These are phyloP conservation scores for Yamadazyma atlantica DNA, from an alignment of 1,139 yeast species.

Conservation along the genomic window DNA sequence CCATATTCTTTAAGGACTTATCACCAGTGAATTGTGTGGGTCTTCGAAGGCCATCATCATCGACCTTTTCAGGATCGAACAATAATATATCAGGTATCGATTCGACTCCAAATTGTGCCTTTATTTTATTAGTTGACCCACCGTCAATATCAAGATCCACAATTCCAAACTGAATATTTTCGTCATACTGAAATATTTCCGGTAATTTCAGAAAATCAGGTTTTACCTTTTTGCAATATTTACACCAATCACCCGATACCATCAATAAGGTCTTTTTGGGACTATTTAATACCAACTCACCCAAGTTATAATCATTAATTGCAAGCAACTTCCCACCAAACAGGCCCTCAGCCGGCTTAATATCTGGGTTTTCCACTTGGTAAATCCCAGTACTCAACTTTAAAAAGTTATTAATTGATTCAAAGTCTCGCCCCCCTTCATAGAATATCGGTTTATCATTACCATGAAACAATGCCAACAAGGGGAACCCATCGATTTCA, in stretches of 20 bases:
- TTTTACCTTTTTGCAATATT: constrained; percentile 66
- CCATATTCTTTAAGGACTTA: constrained; percentile 42
- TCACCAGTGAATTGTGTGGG: constrained; percentile 44
- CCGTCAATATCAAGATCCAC: constrained; percentile 67
- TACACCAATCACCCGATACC: constrained; percentile 80
- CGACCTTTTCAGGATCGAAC: constrained; percentile 31
- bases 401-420: constrained; percentile 46
- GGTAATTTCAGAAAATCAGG: constrained; percentile 64
- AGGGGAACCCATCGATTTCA: constrained; percentile 64
- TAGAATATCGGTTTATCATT: constrained; percentile 49
- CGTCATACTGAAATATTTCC: constrained; percentile 44
- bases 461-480: constrained; percentile 56
- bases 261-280: constrained; percentile 67
- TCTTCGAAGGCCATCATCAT: constrained; percentile 37
- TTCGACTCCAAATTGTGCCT: constrained; percentile 41
- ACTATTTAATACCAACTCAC: constrained; percentile 50
- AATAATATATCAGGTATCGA: constrained; percentile 56
- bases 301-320: constrained; percentile 48
- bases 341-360: constrained; percentile 8
- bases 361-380: constrained; percentile 18
- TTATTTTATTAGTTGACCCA: constrained; percentile 31
- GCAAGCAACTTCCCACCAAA: constrained; percentile 9
- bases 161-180: constrained; percentile 54
- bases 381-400: constrained; percentile 32
- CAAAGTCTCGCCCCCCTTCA: constrained; percentile 48